Percentiles rank a stretch among this genome's conserved stretches.
These are phyloP conservation scores for Escovopsis sp. DNA, from an alignment of 2,329 filamentous ascomycete species.

Conservation along the genomic window DNA sequence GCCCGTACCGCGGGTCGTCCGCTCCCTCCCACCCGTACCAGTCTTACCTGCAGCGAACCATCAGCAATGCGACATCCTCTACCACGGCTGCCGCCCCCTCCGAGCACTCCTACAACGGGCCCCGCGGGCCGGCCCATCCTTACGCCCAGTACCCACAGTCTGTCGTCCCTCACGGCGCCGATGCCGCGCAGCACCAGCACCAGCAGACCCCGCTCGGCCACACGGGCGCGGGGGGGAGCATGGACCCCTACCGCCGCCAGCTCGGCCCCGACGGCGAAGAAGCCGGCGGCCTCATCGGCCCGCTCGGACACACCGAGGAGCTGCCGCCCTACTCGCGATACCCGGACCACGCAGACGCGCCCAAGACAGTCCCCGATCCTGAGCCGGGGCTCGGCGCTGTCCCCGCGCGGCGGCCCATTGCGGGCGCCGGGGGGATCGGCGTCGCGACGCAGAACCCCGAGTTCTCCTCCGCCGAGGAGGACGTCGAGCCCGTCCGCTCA, in stretches of 20 bases:
- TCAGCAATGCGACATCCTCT: conserved; percentile 59
- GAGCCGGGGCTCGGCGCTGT: not conserved
- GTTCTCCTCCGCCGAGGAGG: conserved; percentile 41
- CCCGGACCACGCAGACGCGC: conserved; percentile 54
- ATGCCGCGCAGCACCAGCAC: conserved; percentile 25
- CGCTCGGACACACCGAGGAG: conserved; percentile 79
- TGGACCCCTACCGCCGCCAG: conserved; percentile 52
- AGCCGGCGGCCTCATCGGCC: conserved; percentile 71
- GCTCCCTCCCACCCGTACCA: conserved; percentile 74
- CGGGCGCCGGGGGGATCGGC: conserved; percentile 47
- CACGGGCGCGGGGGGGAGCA: conserved; percentile 36
- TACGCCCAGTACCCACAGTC: conserved; percentile 80
- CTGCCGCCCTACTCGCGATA: conserved; percentile 85
- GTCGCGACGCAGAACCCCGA: conserved; percentile 47
- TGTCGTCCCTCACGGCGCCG: conserved; percentile 34
- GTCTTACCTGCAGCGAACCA: conserved; percentile 62
- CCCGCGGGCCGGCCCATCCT: conserved; percentile 60
- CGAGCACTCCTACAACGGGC: conserved; percentile 33
- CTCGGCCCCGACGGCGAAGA: conserved; percentile 74
- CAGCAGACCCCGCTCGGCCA: conserved; percentile 56
- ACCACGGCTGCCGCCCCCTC: conserved; percentile 32
- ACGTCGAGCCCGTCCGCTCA: conserved; percentile 35
- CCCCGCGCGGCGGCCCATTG: conserved; percentile 17
- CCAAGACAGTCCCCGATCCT: conserved; percentile 27
- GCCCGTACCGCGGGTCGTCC: conserved; percentile 53